phyloP scores from a whole-genome alignment of 2,329 filamentous ascomycete genomes.

The Raffaelea albimanens region DNA sequence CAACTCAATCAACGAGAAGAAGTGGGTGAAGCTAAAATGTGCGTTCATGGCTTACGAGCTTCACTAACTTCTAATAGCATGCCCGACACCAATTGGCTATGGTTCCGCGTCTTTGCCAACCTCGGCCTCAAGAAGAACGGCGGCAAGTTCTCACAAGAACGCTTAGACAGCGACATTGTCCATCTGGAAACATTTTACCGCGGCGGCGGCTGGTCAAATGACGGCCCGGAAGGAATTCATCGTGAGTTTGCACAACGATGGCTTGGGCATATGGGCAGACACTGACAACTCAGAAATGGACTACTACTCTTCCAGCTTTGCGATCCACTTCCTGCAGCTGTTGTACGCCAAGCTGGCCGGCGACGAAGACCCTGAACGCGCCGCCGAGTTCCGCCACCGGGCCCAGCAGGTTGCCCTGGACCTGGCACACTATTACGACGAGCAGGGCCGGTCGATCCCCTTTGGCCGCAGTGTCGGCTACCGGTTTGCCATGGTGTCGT shows the following conservation, averaged over 20 bases:
- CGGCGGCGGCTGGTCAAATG: conserved; percentile 75
- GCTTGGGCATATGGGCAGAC: background rate
- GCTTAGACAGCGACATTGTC: conserved; percentile 65
- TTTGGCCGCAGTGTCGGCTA: conserved; percentile 74
- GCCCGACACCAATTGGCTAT: conserved; percentile 60
- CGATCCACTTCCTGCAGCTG: conserved; percentile 71
- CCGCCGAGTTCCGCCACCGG: conserved; percentile 59
- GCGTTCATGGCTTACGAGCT: background rate
- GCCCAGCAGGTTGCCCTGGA: conserved; percentile 60
- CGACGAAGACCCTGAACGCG: conserved; percentile 54
- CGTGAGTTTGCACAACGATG: conserved; percentile 28
- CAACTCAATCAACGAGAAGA: conserved; percentile 68
- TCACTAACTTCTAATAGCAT: conserved; percentile 55
- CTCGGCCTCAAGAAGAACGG: conserved; percentile 68
- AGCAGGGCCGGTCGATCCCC: conserved; percentile 61
- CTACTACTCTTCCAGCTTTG: conserved; percentile 76
- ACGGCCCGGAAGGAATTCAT: conserved; percentile 67
- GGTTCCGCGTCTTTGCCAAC: conserved; percentile 80
- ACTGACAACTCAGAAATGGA: conserved; percentile 52
- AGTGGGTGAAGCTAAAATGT: conserved; percentile 27
- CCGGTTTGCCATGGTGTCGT: conserved; percentile 77
- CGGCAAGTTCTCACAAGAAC: conserved; percentile 58
- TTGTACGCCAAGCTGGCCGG: conserved; percentile 65
- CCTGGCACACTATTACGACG: conserved; percentile 67
- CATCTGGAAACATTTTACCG: conserved; percentile 74